These are phyloP conservation scores for Aspergillus udagawae DNA, from an alignment of 2,329 filamentous ascomycete species.

Conservation along the genomic window DNA sequence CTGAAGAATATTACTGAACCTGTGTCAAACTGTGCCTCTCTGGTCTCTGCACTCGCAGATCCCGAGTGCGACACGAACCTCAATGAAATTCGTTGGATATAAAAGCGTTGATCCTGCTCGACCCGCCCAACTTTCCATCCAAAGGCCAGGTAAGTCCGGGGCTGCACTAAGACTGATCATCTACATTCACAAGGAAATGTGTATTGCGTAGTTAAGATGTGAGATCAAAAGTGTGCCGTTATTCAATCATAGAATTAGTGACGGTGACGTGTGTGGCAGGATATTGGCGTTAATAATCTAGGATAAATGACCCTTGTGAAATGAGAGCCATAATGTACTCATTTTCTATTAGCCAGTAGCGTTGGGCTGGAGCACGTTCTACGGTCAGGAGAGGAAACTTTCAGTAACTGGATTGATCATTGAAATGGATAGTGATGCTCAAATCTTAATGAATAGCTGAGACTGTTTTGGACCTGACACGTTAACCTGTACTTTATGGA, in stretches of 20 bases:
- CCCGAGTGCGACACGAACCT: neutral
- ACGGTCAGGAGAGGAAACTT: neutral
- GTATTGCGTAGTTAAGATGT: neutral
- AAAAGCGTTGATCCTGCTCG: neutral
- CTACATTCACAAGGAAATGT: neutral
- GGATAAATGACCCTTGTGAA: neutral
- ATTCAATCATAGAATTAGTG: neutral
- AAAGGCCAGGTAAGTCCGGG: neutral
- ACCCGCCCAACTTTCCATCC: neutral
- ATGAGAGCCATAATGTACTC: neutral
- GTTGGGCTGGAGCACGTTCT: neutral
- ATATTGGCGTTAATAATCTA: neutral
- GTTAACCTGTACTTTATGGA: neutral
- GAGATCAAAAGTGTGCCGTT: neutral
- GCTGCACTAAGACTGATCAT: neutral
- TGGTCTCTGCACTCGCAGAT: neutral
- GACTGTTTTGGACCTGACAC: neutral
- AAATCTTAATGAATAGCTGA: neutral
- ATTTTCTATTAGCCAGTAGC: neutral
- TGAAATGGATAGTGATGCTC: neutral
- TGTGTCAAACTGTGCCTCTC: neutral
- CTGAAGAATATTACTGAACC: neutral
- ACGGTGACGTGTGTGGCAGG: neutral
- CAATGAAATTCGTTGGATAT: neutral
- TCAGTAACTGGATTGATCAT: neutral